These are phyloP conservation scores for Colletotrichum endophyticum DNA, from an alignment of 2,329 filamentous ascomycete genomes.

Conservation along the genomic window DNA sequence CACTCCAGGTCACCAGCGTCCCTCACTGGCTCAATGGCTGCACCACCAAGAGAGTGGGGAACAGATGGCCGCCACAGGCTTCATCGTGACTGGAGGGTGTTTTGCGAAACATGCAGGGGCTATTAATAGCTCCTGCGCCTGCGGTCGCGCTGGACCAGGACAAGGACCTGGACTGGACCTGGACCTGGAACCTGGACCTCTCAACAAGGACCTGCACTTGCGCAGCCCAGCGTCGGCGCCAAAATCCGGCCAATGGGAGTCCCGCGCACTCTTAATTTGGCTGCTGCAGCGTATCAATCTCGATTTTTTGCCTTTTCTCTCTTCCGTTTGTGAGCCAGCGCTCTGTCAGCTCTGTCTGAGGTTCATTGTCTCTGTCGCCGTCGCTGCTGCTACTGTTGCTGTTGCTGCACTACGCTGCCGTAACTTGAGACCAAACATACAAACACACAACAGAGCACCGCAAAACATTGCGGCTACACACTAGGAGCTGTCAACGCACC, in stretches of 20 bases:
- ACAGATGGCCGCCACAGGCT: not conserved
- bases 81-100: constrained; percentile 18
- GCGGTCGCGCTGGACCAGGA: not conserved
- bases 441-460: not conserved
- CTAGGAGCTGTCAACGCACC: not conserved
- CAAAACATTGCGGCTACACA: not conserved
- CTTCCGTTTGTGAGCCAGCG: not conserved
- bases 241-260: constrained; percentile 10
- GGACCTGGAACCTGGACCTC: not conserved
- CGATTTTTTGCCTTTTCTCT: not conserved
- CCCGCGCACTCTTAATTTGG: not conserved
- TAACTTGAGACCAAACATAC: not conserved
- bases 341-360: not conserved
- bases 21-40: not conserved
- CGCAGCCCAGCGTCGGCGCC: constrained; percentile 9
- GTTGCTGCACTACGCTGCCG: not conserved
- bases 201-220: not conserved
- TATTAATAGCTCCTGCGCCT: constrained; percentile 21
- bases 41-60: not conserved
- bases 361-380: not conserved
- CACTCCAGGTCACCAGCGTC: not conserved
- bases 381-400: not conserved
- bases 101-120: constrained; percentile 18
- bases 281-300: constrained; percentile 2
- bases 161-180: not conserved